A percentile compares a stretch with the other conserved stretches of the same genome.
phyloP scores from a whole-genome alignment of 2,329 filamentous ascomycete species.

The Aspergillus piperis region DNA sequence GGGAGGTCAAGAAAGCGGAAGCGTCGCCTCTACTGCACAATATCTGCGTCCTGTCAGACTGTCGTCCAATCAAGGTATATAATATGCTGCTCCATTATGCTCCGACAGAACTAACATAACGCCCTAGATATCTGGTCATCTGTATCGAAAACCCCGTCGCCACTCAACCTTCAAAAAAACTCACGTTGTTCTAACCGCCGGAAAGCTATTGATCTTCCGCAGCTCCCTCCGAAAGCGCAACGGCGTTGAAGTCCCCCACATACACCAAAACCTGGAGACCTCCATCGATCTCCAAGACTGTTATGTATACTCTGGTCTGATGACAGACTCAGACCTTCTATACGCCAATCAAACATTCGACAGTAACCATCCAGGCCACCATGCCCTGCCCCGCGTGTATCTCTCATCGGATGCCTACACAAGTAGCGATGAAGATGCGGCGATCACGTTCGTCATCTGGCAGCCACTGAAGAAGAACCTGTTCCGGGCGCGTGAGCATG shows the following conservation, averaged over 20 bases:
- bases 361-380: conserved; percentile 60
- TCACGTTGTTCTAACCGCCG: conserved; percentile 61
- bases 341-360: conserved; percentile 67
- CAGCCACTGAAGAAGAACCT: conserved; percentile 59
- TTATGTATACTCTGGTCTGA: conserved; percentile 65
- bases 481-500: conserved; percentile 51
- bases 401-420: conserved; percentile 61
- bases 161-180: conserved; percentile 63
- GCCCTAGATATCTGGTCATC: conserved; percentile 56
- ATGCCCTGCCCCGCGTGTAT: conserved; percentile 62
- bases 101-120: conserved; percentile 8
- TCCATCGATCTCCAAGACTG: conserved; percentile 63
- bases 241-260: conserved; percentile 59
- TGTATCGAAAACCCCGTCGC: conserved; percentile 65
- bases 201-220: conserved; percentile 64
- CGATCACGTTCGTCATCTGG: conserved; percentile 69
- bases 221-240: conserved; percentile 57
- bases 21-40: conserved; percentile 68
- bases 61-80: conserved; percentile 58
- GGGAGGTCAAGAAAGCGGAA: conserved; percentile 65
- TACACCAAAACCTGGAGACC: conserved; percentile 63
- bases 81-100: neutral
- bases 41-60: conserved; percentile 65
- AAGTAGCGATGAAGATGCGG: conserved; percentile 64
- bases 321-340: conserved; percentile 63